phyloP scores from a whole-genome alignment of 169 alveolate genomes.

The Cystoisospora suis region DNA sequence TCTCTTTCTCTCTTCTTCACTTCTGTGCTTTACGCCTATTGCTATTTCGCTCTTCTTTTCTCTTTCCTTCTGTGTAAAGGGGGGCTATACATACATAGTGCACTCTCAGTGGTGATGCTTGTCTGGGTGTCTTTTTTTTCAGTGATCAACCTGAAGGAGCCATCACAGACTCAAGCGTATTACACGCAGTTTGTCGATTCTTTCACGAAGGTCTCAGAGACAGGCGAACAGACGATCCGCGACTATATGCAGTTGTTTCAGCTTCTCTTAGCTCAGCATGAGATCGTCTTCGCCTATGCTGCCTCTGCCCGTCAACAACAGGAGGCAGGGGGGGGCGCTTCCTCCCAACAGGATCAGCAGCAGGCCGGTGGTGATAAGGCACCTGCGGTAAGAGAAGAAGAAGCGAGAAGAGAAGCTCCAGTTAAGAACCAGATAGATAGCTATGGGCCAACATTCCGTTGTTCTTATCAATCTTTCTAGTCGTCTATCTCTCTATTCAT shows the following conservation, averaged over 20 bases:
- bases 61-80: background rate
- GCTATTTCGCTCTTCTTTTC: background rate
- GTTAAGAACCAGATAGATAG: too few relatives aligned
- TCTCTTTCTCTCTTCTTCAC: background rate
- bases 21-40: background rate
- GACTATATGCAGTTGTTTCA: conserved; percentile 33
- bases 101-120: too few relatives aligned
- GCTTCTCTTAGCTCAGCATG: conserved; percentile 38
- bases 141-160: conserved; percentile 26
- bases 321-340: too few relatives aligned
- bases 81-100: too few relatives aligned
- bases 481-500: too few relatives aligned
- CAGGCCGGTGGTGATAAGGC: background rate
- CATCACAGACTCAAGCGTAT: conserved; percentile 24
- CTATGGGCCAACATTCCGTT: too few relatives aligned
- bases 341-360: background rate
- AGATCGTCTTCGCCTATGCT: conserved; percentile 14
- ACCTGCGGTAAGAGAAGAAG: too few relatives aligned
- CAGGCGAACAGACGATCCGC: conserved; percentile 31
- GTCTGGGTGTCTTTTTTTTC: conserved; percentile 9
- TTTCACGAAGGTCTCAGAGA: conserved; percentile 12
- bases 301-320: conserved; percentile 3
- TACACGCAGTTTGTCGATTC: conserved; percentile 30
- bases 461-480: too few relatives aligned
- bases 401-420: too few relatives aligned